Percentiles rank a stretch among this genome's conserved stretches.
phyloP scores from a whole-genome alignment of 2,329 filamentous ascomycete genomes.

The Calonectria henricotiae region DNA sequence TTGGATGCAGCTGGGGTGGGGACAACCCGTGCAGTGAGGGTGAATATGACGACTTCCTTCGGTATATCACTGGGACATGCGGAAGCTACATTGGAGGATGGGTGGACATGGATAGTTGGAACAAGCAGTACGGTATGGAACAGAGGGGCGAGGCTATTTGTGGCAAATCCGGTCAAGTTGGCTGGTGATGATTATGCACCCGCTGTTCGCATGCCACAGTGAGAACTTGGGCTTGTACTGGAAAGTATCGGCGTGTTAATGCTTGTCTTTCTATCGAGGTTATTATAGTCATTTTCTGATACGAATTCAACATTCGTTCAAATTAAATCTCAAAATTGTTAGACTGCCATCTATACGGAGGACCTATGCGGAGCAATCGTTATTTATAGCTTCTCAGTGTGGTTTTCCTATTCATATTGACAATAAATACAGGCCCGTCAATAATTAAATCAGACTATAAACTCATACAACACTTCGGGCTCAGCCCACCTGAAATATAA shows the following conservation, averaged over 20 bases:
- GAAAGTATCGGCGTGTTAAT: background rate
- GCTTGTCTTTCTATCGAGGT: no score
- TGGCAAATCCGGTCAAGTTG: background rate
- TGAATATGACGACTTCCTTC: background rate
- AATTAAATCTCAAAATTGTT: no score
- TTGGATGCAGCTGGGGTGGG: background rate
- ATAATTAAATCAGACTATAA: no score
- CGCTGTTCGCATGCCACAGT: background rate
- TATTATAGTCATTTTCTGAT: no score
- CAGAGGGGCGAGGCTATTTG: background rate
- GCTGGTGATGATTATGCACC: background rate
- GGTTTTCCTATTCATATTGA: no score
- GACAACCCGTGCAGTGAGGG: background rate
- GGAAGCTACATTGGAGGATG: background rate
- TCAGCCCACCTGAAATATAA: no score
- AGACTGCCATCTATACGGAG: no score
- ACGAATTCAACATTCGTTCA: no score
- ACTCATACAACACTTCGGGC: no score
- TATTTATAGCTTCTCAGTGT: no score
- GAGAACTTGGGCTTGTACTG: background rate
- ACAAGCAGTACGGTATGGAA: background rate
- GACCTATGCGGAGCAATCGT: no score
- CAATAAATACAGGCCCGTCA: no score
- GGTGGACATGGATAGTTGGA: background rate
- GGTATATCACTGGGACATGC: background rate